Evolutionary conservation across 148 eudicot species (phyloP), one percentile per base, ranked within the genome.

Genomic region (Spergularia bocconei): DNA sequence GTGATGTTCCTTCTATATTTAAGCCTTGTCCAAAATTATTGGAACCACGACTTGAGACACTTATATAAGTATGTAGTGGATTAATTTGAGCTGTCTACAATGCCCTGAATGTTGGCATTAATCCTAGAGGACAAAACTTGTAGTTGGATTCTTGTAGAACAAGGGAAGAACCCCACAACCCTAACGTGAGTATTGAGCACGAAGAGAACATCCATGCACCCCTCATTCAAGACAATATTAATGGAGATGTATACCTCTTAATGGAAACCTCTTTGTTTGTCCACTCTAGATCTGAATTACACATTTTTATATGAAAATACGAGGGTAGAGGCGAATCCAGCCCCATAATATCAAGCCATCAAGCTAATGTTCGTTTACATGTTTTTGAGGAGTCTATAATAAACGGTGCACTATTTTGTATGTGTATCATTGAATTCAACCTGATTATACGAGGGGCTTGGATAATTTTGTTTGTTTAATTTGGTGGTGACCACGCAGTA

Each of bases 1-100:
- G 61, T 62, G 44, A 39, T 73, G 57, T 44, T 73, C 17, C 36
- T 29, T 29, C 36, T 29, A 29, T 29, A 29, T 29, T 29, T 29
- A 29, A 29, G 36, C 36, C 36, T 29, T 20, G 14, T 62, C 39
- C 66, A 44, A 62, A 73, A 73, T 73, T 73, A 73, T 73, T 73
- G 76, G 7, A 72, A 13, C 25, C 20, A 23, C 15, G 29, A 73
- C 7, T 58, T 72, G 39, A 13, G 58, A 14, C 15, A 47, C 14
- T 48, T 29, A 29, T 29, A 29, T 29, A 29, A 41, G 41, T 44
- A 44, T 6, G 48, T 44, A 44, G 48, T 23, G 76, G 11, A 56
- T 67, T 21, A 21, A 73, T 59, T 17, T 72, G 63, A 47, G 66
- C 41, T 58, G 66, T 53, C 66, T 72, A 15, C 1, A 44, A 44